These are phyloP conservation scores for Grigorovia yakushimaensis DNA, from an alignment of 805 yeast genomes.

Conservation along the genomic window DNA sequence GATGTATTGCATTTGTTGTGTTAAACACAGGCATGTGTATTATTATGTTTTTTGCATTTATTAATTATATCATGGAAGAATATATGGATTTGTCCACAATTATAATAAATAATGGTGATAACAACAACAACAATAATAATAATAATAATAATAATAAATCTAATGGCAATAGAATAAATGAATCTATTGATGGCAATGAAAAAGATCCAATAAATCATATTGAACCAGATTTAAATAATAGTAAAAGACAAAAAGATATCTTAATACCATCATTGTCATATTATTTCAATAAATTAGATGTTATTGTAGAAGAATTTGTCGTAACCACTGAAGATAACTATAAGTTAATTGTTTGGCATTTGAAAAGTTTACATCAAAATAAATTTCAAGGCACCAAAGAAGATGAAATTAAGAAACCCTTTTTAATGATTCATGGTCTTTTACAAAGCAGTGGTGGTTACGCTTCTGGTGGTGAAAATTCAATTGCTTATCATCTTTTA, in stretches of 20 bases:
- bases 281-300: conserved; percentile 53
- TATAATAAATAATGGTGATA: background rate
- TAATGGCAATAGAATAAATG: too few species aligned
- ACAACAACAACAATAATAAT: background rate
- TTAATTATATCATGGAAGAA: background rate
- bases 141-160: background rate
- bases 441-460: conserved; percentile 81
- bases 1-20: background rate
- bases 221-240: background rate
- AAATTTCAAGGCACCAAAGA: conserved; percentile 12
- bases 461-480: conserved; percentile 66
- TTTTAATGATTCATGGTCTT: conserved; percentile 76
- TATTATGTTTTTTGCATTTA: conserved; percentile 5
- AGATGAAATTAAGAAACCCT: conserved; percentile 41
- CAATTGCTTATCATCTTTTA: conserved; percentile 52
- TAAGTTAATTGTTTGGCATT: conserved; percentile 50
- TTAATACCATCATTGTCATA: conserved; percentile 52
- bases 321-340: conserved; percentile 78
- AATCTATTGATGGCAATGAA: background rate
- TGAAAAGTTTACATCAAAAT: conserved; percentile 7
- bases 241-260: background rate
- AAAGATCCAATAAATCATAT: background rate
- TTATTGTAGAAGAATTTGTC: conserved; percentile 48
- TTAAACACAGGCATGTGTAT: conserved; percentile 2
- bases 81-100: background rate